phyloP scores from a whole-genome alignment of 768 basidiomycete species.

The Termitomyces sp. region DNA sequence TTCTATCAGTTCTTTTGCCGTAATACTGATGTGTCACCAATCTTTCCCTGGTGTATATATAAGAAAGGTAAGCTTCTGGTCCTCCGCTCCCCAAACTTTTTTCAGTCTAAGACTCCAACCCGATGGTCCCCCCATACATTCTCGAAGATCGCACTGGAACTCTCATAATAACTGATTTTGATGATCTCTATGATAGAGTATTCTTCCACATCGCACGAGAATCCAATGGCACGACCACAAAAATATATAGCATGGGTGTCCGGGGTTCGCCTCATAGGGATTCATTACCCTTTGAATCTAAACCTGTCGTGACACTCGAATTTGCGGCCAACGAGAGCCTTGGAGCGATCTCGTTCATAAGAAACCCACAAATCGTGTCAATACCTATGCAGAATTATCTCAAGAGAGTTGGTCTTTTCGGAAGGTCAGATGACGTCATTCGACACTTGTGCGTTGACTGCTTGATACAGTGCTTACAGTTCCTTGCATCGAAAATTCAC shows the following conservation, averaged over 20 bases:
- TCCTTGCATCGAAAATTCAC: background rate
- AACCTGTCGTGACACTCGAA: background rate
- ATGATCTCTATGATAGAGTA: background rate
- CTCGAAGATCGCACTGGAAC: constrained; percentile 1
- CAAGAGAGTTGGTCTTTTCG: background rate
- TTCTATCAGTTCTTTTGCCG: background rate
- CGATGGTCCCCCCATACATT: background rate
- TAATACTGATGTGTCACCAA: background rate
- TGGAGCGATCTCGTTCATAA: background rate
- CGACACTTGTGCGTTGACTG: background rate
- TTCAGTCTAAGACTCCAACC: background rate
- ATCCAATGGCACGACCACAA: background rate
- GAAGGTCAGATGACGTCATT: background rate
- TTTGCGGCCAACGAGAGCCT: background rate
- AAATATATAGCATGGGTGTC: background rate
- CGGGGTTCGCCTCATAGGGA: background rate
- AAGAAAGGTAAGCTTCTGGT: background rate
- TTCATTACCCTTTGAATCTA: background rate
- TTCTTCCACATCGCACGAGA: background rate
- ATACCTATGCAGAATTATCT: background rate
- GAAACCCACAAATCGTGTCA: background rate
- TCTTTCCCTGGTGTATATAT: background rate
- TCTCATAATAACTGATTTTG: background rate
- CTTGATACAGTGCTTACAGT: background rate
- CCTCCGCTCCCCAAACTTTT: background rate